Evolutionary conservation across 139 green algal genomes (phyloP).

Genomic region (Diplosphaera chodatii): DNA sequence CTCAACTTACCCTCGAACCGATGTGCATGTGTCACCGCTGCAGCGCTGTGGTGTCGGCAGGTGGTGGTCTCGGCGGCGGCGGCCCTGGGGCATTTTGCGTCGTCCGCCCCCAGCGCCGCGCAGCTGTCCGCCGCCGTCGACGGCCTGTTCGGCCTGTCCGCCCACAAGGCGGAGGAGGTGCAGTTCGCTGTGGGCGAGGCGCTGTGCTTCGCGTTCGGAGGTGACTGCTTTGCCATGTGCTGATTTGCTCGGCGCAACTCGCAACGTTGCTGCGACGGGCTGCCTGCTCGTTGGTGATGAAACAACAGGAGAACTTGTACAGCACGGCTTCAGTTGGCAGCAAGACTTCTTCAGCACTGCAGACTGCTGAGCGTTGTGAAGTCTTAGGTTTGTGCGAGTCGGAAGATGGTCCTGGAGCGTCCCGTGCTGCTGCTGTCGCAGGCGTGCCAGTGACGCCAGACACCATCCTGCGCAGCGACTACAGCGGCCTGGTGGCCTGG

Average conservation of each 20-base stretch:
- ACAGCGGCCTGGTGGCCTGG: slow-evolving; percentile 29
- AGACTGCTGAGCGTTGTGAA: too few relatives aligned
- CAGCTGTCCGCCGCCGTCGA: slow-evolving; percentile 17
- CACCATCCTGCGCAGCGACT: slow-evolving; percentile 38
- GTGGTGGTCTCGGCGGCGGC: neutral
- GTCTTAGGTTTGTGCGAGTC: too few relatives aligned
- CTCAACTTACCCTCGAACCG: too few relatives aligned
- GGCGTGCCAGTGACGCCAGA: slow-evolving; percentile 35
- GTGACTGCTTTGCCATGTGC: slow-evolving; percentile 2
- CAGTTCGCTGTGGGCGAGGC: slow-evolving; percentile 75
- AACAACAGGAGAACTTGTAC: too few relatives aligned
- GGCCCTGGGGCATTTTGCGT: slow-evolving; percentile 1
- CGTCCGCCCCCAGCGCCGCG: neutral
- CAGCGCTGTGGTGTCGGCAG: too few relatives aligned
- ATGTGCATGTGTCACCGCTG: too few relatives aligned
- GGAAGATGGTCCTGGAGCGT: too few relatives aligned
- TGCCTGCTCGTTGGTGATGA: too few relatives aligned
- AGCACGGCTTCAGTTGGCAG: too few relatives aligned
- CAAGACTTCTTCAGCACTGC: too few relatives aligned
- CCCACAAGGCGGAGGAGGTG: slow-evolving; percentile 60
- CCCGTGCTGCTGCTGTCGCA: neutral
- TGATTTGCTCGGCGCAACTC: neutral
- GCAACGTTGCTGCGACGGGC: too few relatives aligned
- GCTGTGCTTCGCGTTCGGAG: slow-evolving; percentile 69
- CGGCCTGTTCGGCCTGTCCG: slow-evolving; percentile 33